Evolutionary conservation across 2,329 filamentous ascomycete genomes (phyloP).

Genomic region (Teratosphaeriaceae sp.): DNA sequence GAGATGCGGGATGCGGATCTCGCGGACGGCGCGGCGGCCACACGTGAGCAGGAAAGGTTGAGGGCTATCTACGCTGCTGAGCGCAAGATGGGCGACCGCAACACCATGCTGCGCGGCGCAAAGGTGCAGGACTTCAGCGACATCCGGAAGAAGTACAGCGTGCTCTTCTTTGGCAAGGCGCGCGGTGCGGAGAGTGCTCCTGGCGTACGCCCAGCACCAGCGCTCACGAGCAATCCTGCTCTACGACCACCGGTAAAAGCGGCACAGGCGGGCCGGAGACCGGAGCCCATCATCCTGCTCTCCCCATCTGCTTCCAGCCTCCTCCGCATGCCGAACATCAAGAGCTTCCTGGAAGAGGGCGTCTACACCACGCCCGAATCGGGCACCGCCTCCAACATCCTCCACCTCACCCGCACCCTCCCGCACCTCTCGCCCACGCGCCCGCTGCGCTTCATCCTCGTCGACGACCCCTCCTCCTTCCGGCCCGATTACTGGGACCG

Average conservation of each 20-base stretch:
- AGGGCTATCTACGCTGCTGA: constrained; percentile 88
- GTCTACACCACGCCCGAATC: constrained; percentile 67
- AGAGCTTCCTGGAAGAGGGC: constrained; percentile 83
- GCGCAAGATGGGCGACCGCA: constrained; percentile 85
- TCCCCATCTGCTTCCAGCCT: constrained; percentile 93
- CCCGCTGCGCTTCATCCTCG: constrained; percentile 87
- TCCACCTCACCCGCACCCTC: constrained; percentile 75
- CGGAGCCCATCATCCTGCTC: constrained; percentile 88
- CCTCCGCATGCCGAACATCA: constrained; percentile 91
- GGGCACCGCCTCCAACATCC: constrained; percentile 63
- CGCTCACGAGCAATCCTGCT: constrained; percentile 36
- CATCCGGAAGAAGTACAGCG: constrained; percentile 69
- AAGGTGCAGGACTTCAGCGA: constrained; percentile 91
- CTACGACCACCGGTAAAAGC: constrained; percentile 30
- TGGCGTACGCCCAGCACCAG: constrained; percentile 40
- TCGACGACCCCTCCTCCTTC: constrained; percentile 89
- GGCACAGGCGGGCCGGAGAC: constrained; percentile 38
- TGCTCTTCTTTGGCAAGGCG: constrained; percentile 25
- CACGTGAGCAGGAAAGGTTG: constrained; percentile 69
- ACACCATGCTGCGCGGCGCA: constrained; percentile 76
- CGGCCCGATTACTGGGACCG: constrained; percentile 97
- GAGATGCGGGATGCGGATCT: constrained; percentile 36
- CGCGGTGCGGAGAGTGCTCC: constrained; percentile 45
- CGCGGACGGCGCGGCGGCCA: constrained; percentile 42
- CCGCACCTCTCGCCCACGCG: constrained; percentile 62